Evolutionary conservation across 1,139 yeast species (phyloP).

Genomic region (Protomyces pachydermus): DNA sequence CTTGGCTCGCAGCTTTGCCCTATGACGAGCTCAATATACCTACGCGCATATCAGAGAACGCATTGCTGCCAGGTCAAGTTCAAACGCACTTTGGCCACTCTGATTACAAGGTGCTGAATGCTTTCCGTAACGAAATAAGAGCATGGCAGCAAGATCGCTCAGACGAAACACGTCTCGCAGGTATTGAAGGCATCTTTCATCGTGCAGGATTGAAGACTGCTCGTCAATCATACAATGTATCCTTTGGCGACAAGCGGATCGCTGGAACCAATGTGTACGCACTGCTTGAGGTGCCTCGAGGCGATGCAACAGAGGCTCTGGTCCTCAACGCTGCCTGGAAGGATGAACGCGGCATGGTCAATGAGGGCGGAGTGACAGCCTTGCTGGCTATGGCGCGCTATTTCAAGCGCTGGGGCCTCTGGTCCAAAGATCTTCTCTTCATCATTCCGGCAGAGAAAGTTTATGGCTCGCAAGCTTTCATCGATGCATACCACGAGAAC

Average conservation of each 20-base stretch:
- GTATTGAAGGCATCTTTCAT: constrained; percentile 56
- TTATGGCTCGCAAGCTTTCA: constrained; percentile 76
- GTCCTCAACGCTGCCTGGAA: constrained; percentile 86
- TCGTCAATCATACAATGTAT: constrained; percentile 42
- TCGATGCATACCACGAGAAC: constrained; percentile 71
- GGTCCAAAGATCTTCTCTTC: constrained; percentile 90
- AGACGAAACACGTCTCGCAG: constrained; percentile 42
- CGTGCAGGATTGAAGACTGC: constrained; percentile 71
- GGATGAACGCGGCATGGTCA: constrained; percentile 52
- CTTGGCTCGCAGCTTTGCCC: constrained; percentile 19
- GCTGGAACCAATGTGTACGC: constrained; percentile 64
- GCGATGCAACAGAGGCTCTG: constrained; percentile 95
- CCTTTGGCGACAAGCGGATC: constrained; percentile 38
- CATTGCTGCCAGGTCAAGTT: constrained; percentile 94
- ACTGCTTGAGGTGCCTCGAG: constrained; percentile 84
- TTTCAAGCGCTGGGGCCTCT: constrained; percentile 77
- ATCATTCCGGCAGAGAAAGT: constrained; percentile 75
- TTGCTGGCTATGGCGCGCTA: constrained; percentile 70
- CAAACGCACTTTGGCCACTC: constrained; percentile 86
- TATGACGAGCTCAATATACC: constrained; percentile 13
- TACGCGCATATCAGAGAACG: constrained; percentile 91
- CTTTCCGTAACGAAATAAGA: constrained; percentile 33
- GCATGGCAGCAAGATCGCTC: constrained; percentile 34
- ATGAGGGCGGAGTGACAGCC: constrained; percentile 76
- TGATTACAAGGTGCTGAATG: constrained; percentile 71